Base-by-base conservation (phyloP, 345 rosid genomes). In the Abelmoschus esculentus region DNA sequence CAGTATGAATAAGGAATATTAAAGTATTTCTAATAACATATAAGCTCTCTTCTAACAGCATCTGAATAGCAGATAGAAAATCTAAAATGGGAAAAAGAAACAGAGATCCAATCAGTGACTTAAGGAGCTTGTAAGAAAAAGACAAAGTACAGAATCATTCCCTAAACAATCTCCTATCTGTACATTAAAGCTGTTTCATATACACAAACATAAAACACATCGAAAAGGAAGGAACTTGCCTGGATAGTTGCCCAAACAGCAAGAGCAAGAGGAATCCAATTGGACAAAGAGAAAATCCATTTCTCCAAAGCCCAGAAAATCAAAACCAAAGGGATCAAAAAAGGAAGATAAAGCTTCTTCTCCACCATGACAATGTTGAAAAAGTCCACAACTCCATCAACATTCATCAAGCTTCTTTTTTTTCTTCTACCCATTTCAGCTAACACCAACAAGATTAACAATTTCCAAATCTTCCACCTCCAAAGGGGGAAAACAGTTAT, bases 171-270 rank as follows among this genome's bases (percentile, higher is more conserved):
- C 22, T 36, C 46, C 26, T 38, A 52, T 52, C 14, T 40, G 26
- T 19, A 69, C 22, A 7, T 55, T 17, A 14, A 54, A 40, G 22
- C 40, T 36, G 60, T 26, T 50, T 34, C n/a, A 71, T 12, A 61
- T 7, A 5, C 18, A 38, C 17, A 46, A 61, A 15, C 59, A 7
- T 29, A 14, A 60, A 56, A 36, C 32, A 4, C 18, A 11, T 13
- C 19, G 10, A 8, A 56, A 57, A 52, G 8, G 60, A 5, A 38
- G 12, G 18, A 7, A 55, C 72, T 78, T 68, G 73, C 99, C 99
- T 91, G 97, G 76, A 86, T 59, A 70, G 97, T 85, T 28, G 89
- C 96, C 96, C 95, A 95, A 56, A 95, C 96, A 61, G 96, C 96
- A 49, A 88, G 83, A 57, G 80, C 82, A 70, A 95, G 87, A 70